A percentile compares a stretch with the other conserved stretches of the same genome.
Conservation (phyloP, 2,329 filamentous ascomycete species). For the Hymenoscyphus scutula region DNA sequence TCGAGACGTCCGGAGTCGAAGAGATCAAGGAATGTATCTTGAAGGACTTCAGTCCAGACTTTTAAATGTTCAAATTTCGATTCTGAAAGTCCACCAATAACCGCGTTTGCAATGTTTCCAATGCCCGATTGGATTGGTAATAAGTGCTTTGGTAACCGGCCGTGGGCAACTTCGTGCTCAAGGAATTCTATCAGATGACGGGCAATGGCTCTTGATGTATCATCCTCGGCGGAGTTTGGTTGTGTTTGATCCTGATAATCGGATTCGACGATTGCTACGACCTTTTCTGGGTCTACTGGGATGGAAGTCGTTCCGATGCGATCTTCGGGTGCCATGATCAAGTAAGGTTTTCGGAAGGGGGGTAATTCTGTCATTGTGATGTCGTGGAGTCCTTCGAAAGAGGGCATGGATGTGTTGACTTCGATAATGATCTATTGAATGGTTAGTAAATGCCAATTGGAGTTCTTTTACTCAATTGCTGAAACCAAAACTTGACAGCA, state of each 20-base stretch:
- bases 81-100: conserved; percentile 76
- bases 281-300: conserved; percentile 79
- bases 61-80: conserved; percentile 84
- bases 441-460: neutral
- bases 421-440: conserved; percentile 71
- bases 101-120: conserved; percentile 90
- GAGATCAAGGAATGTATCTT: conserved; percentile 89
- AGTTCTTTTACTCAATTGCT: no score
- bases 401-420: conserved; percentile 83
- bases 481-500: no score
- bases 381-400: conserved; percentile 85
- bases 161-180: conserved; percentile 78
- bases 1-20: conserved; percentile 86
- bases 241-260: conserved; percentile 76
- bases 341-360: conserved; percentile 76
- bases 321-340: conserved; percentile 83
- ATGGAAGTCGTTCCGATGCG: conserved; percentile 81
- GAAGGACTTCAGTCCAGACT: conserved; percentile 88
- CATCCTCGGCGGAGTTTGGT: conserved; percentile 76
- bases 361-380: conserved; percentile 87
- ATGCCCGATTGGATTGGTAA: conserved; percentile 85
- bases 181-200: conserved; percentile 79
- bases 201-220: conserved; percentile 69
- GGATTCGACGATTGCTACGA: conserved; percentile 80
- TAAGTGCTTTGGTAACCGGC: conserved; percentile 72